Base-by-base conservation (phyloP, 2,329 filamentous ascomycete genomes). In the Akanthomyces lecanii region DNA sequence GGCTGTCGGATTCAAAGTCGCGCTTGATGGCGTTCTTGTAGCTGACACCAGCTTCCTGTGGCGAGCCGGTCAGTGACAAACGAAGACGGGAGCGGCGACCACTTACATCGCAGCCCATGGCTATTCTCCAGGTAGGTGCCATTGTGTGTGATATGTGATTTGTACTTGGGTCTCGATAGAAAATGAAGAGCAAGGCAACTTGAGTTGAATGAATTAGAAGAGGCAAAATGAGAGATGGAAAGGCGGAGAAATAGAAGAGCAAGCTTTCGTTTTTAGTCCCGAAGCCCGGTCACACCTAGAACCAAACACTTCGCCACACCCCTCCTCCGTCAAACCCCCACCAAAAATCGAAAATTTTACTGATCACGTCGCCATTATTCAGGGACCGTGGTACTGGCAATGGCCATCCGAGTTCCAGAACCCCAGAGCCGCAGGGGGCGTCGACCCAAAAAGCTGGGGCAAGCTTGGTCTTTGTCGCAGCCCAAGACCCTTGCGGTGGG, bases 21-120 rank as follows among this genome's bases (percentile, higher is more conserved):
- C 82, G 79, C 73, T 90, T 91, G 78, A 96, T 88, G 68, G 85
- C 84, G 73, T 87, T 85, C 77, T 94, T 95, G 84, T 95, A 95
- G 68, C 77, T 79, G 70, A 89, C 83, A 72, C 91, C 91, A 64
- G 90, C 90, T 69, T 91, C 89, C 81, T 83, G 62, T 23, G 2
- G 3, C 2, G 44, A 47, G 3, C 42, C 47, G 6, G 28, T 2
- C 16, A 38, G 51, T 36, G 6, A 11, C 33, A 36, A 16, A 14
- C 2, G 21, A 14, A 18, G 25, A 36, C 38, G 21, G 53, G 30
- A n/a, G 10, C 8, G 53, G 33, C 10, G 10, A 21, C 21, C 21
- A 74, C 80, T 74, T 71, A 83, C 82, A 76, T 84, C 82, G 69
- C 81, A 81, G 68, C 80, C 82, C 66, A 84, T 75, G 50, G 78